These are phyloP conservation scores for Barbarea vulgaris DNA, from an alignment of 345 rosid genomes.

Conservation along the genomic window DNA sequence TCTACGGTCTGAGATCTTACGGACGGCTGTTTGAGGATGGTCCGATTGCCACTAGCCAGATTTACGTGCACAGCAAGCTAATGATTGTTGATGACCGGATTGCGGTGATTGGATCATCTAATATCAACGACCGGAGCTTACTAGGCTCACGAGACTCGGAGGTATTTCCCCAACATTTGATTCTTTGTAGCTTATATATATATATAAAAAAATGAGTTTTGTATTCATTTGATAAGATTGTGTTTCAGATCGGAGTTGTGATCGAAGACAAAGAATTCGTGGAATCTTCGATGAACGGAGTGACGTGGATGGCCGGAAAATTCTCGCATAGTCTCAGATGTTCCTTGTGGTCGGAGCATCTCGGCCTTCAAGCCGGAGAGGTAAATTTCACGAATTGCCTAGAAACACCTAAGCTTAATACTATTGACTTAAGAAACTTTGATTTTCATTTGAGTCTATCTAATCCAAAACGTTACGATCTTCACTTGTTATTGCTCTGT, in stretches of 20 bases:
- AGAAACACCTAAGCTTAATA: background rate
- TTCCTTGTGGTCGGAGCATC: conserved; percentile 89
- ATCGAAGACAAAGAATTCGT: conserved; percentile 85
- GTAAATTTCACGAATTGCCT: conserved; percentile 37
- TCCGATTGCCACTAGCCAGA: conserved; percentile 88
- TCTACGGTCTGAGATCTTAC: conserved; percentile 79
- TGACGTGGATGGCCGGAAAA: conserved; percentile 86
- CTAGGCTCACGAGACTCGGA: conserved; percentile 97
- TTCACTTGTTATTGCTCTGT: background rate
- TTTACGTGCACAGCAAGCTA: conserved; percentile 93
- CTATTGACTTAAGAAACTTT: background rate
- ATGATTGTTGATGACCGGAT: conserved; percentile 78
- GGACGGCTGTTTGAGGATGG: conserved; percentile 69
- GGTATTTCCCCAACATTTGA: conserved; percentile 45
- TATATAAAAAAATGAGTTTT: background rate
- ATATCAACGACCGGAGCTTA: conserved; percentile 86
- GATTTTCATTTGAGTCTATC: background rate
- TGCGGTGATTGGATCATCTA: conserved; percentile 80
- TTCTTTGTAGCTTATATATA: background rate
- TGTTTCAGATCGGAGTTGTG: conserved; percentile 74
- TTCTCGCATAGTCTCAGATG: conserved; percentile 72
- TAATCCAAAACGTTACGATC: background rate
- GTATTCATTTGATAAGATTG: conserved; percentile 2
- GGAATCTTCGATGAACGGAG: conserved; percentile 72
- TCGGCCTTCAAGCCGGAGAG: conserved; percentile 71